These are phyloP conservation scores for Stereocaulon alpinum DNA, from an alignment of 495 filamentous ascomycete species.

Conservation along the genomic window DNA sequence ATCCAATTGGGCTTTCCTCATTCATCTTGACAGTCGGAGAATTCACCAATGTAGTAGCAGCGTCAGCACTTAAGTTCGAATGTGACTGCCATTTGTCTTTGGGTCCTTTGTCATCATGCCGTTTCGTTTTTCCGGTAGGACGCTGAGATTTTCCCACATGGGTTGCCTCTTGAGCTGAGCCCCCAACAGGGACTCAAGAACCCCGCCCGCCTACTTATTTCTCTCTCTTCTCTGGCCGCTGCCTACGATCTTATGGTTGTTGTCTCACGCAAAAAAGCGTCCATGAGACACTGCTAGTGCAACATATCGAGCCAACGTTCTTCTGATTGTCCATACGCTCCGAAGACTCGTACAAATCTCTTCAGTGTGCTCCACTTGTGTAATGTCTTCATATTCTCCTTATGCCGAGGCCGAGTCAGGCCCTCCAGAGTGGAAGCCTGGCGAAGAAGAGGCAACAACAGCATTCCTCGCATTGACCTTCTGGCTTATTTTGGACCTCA, in stretches of 20 bases:
- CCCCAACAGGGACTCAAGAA: neutral
- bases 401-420: constrained; percentile 1
- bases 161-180: neutral
- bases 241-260: no score
- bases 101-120: neutral
- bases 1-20: neutral
- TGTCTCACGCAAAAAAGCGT: no score
- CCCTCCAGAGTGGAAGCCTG: neutral
- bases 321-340: no score
- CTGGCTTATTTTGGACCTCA: constrained; percentile 38
- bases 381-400: constrained; percentile 5
- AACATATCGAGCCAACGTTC: neutral
- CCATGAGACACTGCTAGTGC: no score
- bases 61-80: neutral
- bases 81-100: neutral
- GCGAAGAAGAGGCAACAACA: constrained; percentile 16
- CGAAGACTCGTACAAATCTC: no score
- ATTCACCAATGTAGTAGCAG: neutral
- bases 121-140: neutral
- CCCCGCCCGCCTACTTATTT: neutral
- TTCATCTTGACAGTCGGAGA: neutral
- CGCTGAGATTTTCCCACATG: neutral
- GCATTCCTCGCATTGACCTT: constrained; percentile 35
- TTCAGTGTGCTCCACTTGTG: neutral
- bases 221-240: neutral